Conservation (phyloP, 2,329 filamentous ascomycete species). For the Neoascochyta sp. region DNA sequence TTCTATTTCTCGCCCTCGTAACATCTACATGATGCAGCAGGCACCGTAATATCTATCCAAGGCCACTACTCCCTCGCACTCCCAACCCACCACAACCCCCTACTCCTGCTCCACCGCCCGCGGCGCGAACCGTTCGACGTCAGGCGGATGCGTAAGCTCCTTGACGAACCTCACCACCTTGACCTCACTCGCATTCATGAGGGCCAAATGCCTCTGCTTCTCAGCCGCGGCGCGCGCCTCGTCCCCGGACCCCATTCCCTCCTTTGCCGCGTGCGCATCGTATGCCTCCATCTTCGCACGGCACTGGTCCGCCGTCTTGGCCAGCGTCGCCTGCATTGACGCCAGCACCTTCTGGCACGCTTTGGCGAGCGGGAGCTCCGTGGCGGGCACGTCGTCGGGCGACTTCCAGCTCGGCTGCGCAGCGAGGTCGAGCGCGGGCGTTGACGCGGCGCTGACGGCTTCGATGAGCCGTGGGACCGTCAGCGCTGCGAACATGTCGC, state of each 20-base stretch:
- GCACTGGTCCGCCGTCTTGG: slow-evolving; percentile 63
- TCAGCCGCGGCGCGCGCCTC: slow-evolving; percentile 46
- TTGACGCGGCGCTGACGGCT: slow-evolving; percentile 56
- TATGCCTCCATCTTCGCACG: slow-evolving; percentile 57
- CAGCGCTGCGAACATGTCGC: slow-evolving; percentile 96
- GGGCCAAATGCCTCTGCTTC: slow-evolving; percentile 62
- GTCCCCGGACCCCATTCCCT: slow-evolving; percentile 42
- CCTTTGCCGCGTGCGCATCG: slow-evolving; percentile 47
- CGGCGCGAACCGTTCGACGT: slow-evolving; percentile 58
- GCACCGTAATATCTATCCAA: too few relatives aligned
- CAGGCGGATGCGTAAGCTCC: slow-evolving; percentile 66
- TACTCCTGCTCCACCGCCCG: slow-evolving; percentile 29
- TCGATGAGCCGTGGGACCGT: slow-evolving; percentile 85
- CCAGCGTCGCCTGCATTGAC: slow-evolving; percentile 85
- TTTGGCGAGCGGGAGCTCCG: slow-evolving; percentile 74
- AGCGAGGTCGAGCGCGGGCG: slow-evolving; percentile 43
- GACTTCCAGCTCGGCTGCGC: slow-evolving; percentile 68
- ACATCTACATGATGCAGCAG: too few relatives aligned
- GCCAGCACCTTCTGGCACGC: slow-evolving; percentile 84
- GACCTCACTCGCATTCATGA: slow-evolving; percentile 84
- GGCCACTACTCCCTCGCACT: too few relatives aligned
- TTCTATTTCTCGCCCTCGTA: too few relatives aligned
- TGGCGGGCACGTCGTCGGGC: slow-evolving; percentile 63
- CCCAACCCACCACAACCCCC: background rate
- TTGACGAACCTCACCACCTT: slow-evolving; percentile 72